Percentiles rank a stretch among this genome's conserved stretches.
Evolutionary conservation across 2,329 filamentous ascomycete genomes (phyloP).

Genomic region (Graphilbum fragrans): DNA sequence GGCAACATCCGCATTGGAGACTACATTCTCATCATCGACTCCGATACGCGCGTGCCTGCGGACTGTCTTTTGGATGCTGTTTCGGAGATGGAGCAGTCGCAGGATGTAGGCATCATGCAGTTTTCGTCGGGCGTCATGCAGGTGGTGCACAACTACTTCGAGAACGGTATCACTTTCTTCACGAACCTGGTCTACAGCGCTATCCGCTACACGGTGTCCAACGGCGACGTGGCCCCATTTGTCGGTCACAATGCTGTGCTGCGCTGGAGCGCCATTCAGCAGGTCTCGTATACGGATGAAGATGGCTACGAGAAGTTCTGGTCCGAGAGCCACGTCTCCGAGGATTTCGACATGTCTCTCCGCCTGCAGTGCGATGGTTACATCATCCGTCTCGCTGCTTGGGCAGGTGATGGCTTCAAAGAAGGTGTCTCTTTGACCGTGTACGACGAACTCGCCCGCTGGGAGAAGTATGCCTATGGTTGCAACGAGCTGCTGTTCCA

Average conservation of each 20-base stretch:
- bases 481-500: slow-evolving; percentile 77
- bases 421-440: slow-evolving; percentile 76
- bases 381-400: slow-evolving; percentile 60
- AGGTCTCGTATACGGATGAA: slow-evolving; percentile 57
- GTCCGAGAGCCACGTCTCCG: slow-evolving; percentile 69
- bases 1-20: slow-evolving; percentile 80
- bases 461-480: slow-evolving; percentile 81
- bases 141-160: slow-evolving; percentile 61
- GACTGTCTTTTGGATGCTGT: slow-evolving; percentile 71
- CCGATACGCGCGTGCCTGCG: slow-evolving; percentile 63
- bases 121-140: slow-evolving; percentile 71
- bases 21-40: slow-evolving; percentile 69
- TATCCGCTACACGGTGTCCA: slow-evolving; percentile 65
- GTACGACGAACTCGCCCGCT: slow-evolving; percentile 72
- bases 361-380: slow-evolving; percentile 63
- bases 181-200: slow-evolving; percentile 66
- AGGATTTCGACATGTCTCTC: slow-evolving; percentile 74
- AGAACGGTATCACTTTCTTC: slow-evolving; percentile 60
- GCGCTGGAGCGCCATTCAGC: slow-evolving; percentile 63
- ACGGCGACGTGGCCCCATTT: slow-evolving; percentile 66
- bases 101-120: slow-evolving; percentile 68
- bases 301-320: slow-evolving; percentile 69
- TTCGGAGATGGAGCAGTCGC: slow-evolving; percentile 70
- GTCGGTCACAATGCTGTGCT: slow-evolving; percentile 73
- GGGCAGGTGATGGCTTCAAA: slow-evolving; percentile 66